These are phyloP conservation scores for Allium sativum DNA, from an alignment of 106 monocot genomes.

Conservation along the genomic window DNA sequence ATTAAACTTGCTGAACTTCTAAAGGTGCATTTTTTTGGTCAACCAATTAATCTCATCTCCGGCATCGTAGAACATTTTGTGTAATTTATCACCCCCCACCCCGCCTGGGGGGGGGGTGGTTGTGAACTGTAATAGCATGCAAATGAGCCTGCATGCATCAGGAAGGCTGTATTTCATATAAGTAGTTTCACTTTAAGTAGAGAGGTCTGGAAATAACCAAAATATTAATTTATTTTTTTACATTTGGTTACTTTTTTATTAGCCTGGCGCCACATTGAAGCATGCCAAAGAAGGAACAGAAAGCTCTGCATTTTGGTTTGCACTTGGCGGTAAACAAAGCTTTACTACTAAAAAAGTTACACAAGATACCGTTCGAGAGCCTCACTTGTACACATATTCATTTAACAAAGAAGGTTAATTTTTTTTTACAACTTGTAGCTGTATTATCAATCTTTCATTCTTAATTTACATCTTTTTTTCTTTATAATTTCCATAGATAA, in stretches of 20 bases:
- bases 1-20: slow-evolving; percentile 76
- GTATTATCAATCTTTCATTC: background rate
- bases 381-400: slow-evolving; percentile 79
- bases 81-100: background rate
- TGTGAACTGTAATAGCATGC: too few relatives aligned
- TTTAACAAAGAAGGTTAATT: slow-evolving; percentile 54
- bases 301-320: slow-evolving; percentile 98
- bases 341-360: slow-evolving; percentile 50
- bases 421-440: background rate
- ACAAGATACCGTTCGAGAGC: slow-evolving; percentile 76
- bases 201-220: too few relatives aligned
- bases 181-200: too few relatives aligned
- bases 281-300: slow-evolving; percentile 96
- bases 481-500: slow-evolving; percentile 6
- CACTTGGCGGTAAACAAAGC: slow-evolving; percentile 90
- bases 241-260: too few relatives aligned
- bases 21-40: slow-evolving; percentile 42
- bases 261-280: slow-evolving; percentile 72
- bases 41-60: background rate
- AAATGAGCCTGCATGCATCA: too few relatives aligned
- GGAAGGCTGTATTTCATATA: too few relatives aligned
- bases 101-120: too few relatives aligned
- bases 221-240: too few relatives aligned
- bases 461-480: background rate
- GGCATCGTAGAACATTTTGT: background rate